Evolutionary conservation across 1,139 yeast genomes (phyloP).

Genomic region (Schizosaccharomyces versatilis): DNA sequence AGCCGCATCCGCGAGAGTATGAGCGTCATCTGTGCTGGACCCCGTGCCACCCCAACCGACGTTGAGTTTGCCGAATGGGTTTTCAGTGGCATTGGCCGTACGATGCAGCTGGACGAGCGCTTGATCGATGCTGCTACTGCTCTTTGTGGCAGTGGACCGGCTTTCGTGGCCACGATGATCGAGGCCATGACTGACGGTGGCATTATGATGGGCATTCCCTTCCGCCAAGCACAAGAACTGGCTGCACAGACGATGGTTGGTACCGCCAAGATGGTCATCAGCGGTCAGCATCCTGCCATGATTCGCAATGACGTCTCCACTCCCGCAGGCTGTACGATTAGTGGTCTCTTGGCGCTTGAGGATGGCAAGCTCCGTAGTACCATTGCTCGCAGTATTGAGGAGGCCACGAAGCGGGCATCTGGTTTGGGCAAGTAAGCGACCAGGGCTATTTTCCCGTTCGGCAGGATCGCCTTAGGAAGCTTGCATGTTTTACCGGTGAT

Average conservation of each 20-base stretch:
- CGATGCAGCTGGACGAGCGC: slow-evolving; percentile 31
- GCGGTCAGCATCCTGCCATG: slow-evolving; percentile 54
- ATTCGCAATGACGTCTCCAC: slow-evolving; percentile 80
- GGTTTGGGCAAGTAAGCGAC: slow-evolving; percentile 33
- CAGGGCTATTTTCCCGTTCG: too few species aligned
- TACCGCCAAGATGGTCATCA: slow-evolving; percentile 70
- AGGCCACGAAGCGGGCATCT: slow-evolving; percentile 69
- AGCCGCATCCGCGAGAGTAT: slow-evolving; percentile 74
- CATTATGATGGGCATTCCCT: slow-evolving; percentile 82
- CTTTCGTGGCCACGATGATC: slow-evolving; percentile 70
- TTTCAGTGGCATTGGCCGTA: slow-evolving; percentile 34
- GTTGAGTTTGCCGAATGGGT: slow-evolving; percentile 47
- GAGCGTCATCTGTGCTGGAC: slow-evolving; percentile 50
- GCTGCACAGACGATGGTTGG: slow-evolving; percentile 67
- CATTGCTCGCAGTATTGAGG: slow-evolving; percentile 71
- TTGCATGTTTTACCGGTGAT: too few species aligned
- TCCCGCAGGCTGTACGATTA: slow-evolving; percentile 96
- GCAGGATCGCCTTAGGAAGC: too few species aligned
- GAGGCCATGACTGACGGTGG: slow-evolving; percentile 92
- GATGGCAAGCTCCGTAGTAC: slow-evolving; percentile 75
- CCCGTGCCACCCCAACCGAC: slow-evolving; percentile 23
- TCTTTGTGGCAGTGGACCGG: slow-evolving; percentile 90
- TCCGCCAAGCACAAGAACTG: slow-evolving; percentile 57
- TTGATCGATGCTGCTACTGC: slow-evolving; percentile 95
- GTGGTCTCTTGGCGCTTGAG: slow-evolving; percentile 82